Conservation (phyloP, 2,329 filamentous ascomycete genomes). For the Phaeosphaeria sp. region DNA sequence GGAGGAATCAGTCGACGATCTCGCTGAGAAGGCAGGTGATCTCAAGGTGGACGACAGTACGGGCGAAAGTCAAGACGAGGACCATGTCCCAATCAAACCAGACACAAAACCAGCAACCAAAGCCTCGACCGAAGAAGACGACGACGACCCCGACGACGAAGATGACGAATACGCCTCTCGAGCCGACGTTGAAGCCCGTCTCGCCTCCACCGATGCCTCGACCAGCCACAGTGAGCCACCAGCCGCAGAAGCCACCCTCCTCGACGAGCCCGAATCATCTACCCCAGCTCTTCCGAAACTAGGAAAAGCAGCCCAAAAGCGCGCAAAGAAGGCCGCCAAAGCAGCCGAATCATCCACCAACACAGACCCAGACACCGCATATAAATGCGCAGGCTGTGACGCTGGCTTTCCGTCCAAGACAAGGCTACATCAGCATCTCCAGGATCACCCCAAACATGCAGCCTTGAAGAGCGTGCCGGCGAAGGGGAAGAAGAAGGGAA, state of each 20-base stretch:
- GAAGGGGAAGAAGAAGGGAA: constrained; percentile 30
- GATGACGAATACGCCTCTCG: constrained; percentile 49
- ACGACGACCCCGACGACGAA: constrained; percentile 32
- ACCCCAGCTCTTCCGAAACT: constrained; percentile 43
- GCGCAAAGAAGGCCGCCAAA: constrained; percentile 55
- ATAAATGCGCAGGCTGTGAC: constrained; percentile 79
- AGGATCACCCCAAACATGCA: constrained; percentile 66
- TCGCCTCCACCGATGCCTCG: constrained; percentile 23
- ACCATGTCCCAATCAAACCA: constrained; percentile 3
- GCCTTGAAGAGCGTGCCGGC: constrained; percentile 49
- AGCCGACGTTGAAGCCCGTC: constrained; percentile 44
- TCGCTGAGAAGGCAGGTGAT: constrained; percentile 19
- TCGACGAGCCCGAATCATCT: not conserved
- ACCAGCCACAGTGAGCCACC: not conserved
- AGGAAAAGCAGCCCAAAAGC: constrained; percentile 58
- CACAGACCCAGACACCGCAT: constrained; percentile 49
- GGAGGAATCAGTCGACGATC: constrained; percentile 38
- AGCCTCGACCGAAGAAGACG: constrained; percentile 6
- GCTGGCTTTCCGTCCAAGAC: constrained; percentile 78
- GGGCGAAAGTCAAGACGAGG: constrained; percentile 32
- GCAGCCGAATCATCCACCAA: constrained; percentile 32
- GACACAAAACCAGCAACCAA: not conserved
- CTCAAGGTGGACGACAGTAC: constrained; percentile 17
- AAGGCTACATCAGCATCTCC: constrained; percentile 76
- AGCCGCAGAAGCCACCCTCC: not conserved